phyloP scores from a whole-genome alignment of 495 filamentous ascomycete species.

The Evernia prunastri region DNA sequence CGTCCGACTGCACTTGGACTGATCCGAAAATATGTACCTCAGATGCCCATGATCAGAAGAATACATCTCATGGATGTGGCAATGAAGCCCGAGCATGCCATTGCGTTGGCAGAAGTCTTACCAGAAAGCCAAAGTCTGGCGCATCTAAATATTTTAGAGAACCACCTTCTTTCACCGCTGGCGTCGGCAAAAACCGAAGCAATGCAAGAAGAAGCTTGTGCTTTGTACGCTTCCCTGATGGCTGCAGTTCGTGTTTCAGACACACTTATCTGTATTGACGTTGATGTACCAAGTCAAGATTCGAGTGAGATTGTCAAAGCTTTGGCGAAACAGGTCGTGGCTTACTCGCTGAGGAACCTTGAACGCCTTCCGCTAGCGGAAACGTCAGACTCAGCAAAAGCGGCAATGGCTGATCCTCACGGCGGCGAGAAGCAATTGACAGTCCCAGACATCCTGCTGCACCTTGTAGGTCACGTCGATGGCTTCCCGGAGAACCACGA shows the following conservation, averaged over 20 bases:
- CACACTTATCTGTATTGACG: constrained; percentile 81
- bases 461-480: constrained; percentile 55
- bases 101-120: constrained; percentile 81
- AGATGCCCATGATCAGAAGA: constrained; percentile 71
- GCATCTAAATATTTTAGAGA: constrained; percentile 84
- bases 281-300: constrained; percentile 73
- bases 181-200: constrained; percentile 64
- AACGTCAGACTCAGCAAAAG: constrained; percentile 37
- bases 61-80: constrained; percentile 86
- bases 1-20: constrained; percentile 68
- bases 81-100: constrained; percentile 76
- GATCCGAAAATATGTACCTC: constrained; percentile 77
- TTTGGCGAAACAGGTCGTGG: constrained; percentile 85
- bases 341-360: constrained; percentile 88
- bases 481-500: constrained; percentile 49
- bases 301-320: constrained; percentile 87
- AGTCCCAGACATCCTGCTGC: constrained; percentile 59
- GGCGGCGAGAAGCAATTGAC: constrained; percentile 41
- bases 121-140: constrained; percentile 78
- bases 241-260: constrained; percentile 78
- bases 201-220: constrained; percentile 84
- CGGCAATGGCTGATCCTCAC: constrained; percentile 39
- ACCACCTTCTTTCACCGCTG: constrained; percentile 60
- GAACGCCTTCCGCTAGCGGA: constrained; percentile 44
- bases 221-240: constrained; percentile 86